These are phyloP conservation scores for Fomitopsis serialis DNA, from an alignment of 768 basidiomycete genomes.

Conservation along the genomic window DNA sequence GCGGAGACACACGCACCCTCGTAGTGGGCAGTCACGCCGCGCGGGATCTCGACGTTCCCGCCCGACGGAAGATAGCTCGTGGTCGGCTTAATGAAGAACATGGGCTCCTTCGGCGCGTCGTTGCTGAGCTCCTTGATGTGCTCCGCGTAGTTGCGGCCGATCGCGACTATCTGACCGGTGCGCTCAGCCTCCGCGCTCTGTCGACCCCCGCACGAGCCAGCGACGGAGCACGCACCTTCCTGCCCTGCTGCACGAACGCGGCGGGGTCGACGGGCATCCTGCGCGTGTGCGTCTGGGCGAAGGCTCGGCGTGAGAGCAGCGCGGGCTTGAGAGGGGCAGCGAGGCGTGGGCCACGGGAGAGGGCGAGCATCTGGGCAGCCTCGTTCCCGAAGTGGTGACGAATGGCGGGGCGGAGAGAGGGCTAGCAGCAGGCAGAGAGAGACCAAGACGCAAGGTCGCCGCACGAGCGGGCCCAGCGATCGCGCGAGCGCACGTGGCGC, in stretches of 20 bases:
- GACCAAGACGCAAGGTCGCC: neutral
- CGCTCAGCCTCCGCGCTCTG: neutral
- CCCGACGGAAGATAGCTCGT: slow-evolving; percentile 77
- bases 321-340: neutral
- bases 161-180: slow-evolving; percentile 77
- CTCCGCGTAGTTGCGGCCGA: slow-evolving; percentile 90
- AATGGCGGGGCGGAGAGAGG: neutral
- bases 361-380: slow-evolving; percentile 2
- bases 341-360: neutral
- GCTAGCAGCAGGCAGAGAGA: neutral
- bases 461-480: too few relatives aligned
- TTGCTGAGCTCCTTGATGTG: slow-evolving; percentile 93
- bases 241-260: slow-evolving; percentile 40
- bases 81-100: slow-evolving; percentile 98
- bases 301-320: slow-evolving; percentile 1
- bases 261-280: slow-evolving; percentile 28
- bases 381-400: too few relatives aligned
- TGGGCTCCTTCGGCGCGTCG: slow-evolving; percentile 85
- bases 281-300: slow-evolving; percentile 7
- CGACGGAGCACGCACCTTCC: slow-evolving; percentile 30
- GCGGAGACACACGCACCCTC: slow-evolving; percentile 56
- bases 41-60: slow-evolving; percentile 81
- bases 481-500: too few relatives aligned
- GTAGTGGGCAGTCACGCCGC: slow-evolving; percentile 79
- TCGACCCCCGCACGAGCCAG: neutral